Evolutionary conservation across 2,329 filamentous ascomycete genomes (phyloP).

Genomic region (Davidsoniella virescens): DNA sequence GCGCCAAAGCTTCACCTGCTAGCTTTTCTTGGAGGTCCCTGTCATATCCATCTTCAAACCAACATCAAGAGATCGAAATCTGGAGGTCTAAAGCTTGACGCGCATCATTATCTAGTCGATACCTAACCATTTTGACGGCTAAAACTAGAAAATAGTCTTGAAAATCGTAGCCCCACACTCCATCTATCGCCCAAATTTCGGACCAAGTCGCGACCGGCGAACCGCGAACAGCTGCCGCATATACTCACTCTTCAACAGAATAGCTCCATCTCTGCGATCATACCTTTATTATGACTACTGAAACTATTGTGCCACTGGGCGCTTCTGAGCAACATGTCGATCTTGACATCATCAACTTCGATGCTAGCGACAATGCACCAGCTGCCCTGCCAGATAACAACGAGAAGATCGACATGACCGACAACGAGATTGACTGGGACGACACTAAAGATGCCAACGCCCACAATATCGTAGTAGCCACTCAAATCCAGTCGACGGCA

Average conservation of each 20-base stretch:
- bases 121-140: too few relatives aligned
- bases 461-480: not conserved
- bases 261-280: not conserved
- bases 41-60: too few relatives aligned
- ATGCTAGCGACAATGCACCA: slow-evolving; percentile 17
- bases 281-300: slow-evolving; percentile 11
- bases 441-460: slow-evolving; percentile 1
- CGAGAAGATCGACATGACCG: not conserved
- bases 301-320: slow-evolving; percentile 15
- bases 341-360: slow-evolving; percentile 25
- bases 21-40: too few relatives aligned
- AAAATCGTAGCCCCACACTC: too few relatives aligned
- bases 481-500: not conserved
- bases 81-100: too few relatives aligned
- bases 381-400: not conserved
- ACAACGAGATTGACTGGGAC: slow-evolving; percentile 13
- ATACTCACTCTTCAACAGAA: not conserved
- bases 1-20: too few relatives aligned
- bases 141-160: too few relatives aligned
- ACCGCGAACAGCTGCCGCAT: not conserved
- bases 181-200: not conserved
- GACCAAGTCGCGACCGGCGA: not conserved
- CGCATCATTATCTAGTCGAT: too few relatives aligned
- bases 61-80: too few relatives aligned
- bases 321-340: slow-evolving; percentile 16